Evolutionary conservation across 352 stramenopile species (phyloP).

Genomic region (Globisporangium cylindrosporum): DNA sequence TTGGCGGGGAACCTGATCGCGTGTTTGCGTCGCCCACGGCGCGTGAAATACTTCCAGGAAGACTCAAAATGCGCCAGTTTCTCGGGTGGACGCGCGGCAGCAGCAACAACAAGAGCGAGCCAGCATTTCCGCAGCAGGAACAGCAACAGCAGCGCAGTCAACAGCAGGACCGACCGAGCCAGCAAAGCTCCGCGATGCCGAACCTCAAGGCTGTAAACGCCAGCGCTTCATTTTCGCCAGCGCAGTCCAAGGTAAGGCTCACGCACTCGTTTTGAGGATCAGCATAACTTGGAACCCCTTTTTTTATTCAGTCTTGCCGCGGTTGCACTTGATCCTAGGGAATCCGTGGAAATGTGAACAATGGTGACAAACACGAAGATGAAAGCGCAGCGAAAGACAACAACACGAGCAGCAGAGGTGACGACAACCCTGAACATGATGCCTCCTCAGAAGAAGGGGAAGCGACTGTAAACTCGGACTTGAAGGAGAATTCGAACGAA

Average conservation of each 20-base stretch:
- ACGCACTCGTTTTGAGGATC: background rate
- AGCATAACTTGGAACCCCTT: background rate
- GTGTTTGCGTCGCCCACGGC: constrained; percentile 38
- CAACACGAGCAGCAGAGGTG: background rate
- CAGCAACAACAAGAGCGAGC: constrained; percentile 22
- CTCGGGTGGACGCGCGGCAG: constrained; percentile 33
- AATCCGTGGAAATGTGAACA: background rate
- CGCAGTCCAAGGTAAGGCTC: background rate
- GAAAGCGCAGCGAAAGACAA: background rate
- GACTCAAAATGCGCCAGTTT: constrained; percentile 48
- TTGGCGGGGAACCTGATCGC: constrained; percentile 46
- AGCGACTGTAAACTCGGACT: background rate
- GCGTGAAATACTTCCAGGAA: constrained; percentile 25
- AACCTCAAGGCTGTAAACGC: background rate
- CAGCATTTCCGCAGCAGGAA: constrained; percentile 18
- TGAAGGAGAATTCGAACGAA: constrained; percentile 3
- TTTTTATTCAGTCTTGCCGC: background rate
- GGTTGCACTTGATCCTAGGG: background rate
- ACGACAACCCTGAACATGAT: background rate
- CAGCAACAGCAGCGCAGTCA: constrained; percentile 15
- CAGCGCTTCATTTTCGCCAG: background rate
- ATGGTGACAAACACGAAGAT: background rate
- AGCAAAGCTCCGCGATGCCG: background rate
- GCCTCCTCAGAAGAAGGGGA: background rate
- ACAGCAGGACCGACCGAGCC: constrained; percentile 11